phyloP scores from a whole-genome alignment of 2,329 filamentous ascomycete genomes.

The Paecilomyces variotii region DNA sequence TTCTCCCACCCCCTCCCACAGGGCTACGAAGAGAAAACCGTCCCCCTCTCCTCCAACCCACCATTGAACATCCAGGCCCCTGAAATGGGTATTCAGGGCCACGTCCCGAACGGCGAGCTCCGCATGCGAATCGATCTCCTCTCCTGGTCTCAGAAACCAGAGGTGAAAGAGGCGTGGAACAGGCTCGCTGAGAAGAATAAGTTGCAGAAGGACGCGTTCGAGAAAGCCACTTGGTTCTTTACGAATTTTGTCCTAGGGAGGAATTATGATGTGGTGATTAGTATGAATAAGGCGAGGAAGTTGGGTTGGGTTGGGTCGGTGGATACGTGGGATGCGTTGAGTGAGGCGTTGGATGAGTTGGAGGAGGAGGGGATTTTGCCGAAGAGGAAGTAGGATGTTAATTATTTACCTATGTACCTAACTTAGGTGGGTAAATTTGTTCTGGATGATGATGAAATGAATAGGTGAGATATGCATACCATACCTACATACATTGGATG shows the following conservation, averaged over 20 bases:
- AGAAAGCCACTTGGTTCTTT: conserved; percentile 40
- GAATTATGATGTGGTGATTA: conserved; percentile 17
- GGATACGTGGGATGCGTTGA: conserved; percentile 33
- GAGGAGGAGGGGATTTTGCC: conserved; percentile 18
- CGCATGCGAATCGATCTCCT: conserved; percentile 27
- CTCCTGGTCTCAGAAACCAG: conserved; percentile 33
- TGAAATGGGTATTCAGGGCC: conserved; percentile 16
- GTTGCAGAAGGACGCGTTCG: conserved; percentile 31
- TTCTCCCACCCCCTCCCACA: conserved; percentile 9
- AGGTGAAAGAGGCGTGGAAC: conserved; percentile 34
- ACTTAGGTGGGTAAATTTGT: too few relatives aligned
- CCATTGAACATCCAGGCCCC: conserved; percentile 15
- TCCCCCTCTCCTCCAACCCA: conserved; percentile 5
- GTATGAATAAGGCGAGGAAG: conserved; percentile 40
- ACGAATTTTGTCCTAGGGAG: conserved; percentile 37
- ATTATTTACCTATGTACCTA: too few relatives aligned
- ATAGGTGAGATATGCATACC: too few relatives aligned
- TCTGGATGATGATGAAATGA: too few relatives aligned
- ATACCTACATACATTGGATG: too few relatives aligned
- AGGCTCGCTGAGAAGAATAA: conserved; percentile 25
- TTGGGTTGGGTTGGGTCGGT: conserved; percentile 36
- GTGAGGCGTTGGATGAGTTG: conserved; percentile 26
- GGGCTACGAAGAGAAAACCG: background rate
- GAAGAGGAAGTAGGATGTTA: background rate
- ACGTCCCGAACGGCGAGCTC: conserved; percentile 12